phyloP scores from a whole-genome alignment of 2,329 filamentous ascomycete species.

The Aspergillus brasiliensis region DNA sequence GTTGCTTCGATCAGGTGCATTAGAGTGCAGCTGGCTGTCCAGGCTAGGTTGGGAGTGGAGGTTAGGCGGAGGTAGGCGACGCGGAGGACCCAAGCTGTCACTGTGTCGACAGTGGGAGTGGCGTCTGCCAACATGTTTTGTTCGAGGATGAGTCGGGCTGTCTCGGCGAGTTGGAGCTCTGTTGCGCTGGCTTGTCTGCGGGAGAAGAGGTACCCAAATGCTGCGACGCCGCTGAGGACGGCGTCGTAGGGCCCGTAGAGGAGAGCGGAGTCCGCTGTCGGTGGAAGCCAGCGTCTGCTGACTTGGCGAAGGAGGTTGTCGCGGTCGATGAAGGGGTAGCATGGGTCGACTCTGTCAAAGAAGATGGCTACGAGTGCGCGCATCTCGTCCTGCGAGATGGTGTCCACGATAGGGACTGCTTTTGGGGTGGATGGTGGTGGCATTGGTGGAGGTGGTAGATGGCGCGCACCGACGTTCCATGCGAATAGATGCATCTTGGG shows the following conservation, averaged over 20 bases:
- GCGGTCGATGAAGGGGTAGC: slow-evolving; percentile 54
- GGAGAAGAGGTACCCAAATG: slow-evolving; percentile 57
- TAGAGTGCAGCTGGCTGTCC: slow-evolving; percentile 59
- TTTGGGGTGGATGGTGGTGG: slow-evolving; percentile 12
- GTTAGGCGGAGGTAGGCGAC: slow-evolving; percentile 57
- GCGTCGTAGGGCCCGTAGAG: slow-evolving; percentile 45
- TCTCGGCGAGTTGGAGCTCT: slow-evolving; percentile 52
- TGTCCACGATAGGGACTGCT: slow-evolving; percentile 46
- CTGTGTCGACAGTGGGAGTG: slow-evolving; percentile 30
- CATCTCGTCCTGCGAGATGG: slow-evolving; percentile 54
- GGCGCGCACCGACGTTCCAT: slow-evolving; percentile 53
- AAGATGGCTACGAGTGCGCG: slow-evolving; percentile 49
- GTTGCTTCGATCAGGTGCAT: slow-evolving; percentile 63
- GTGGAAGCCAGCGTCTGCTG: slow-evolving; percentile 32
- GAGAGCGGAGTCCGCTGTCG: slow-evolving; percentile 18
- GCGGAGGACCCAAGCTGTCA: slow-evolving; percentile 55
- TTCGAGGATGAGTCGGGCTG: slow-evolving; percentile 52
- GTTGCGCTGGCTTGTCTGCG: slow-evolving; percentile 42
- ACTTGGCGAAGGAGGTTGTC: slow-evolving; percentile 30
- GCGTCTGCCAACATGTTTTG: slow-evolving; percentile 34
- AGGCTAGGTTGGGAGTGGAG: slow-evolving; percentile 54
- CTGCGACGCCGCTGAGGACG: slow-evolving; percentile 58
- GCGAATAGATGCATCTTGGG: slow-evolving; percentile 59
- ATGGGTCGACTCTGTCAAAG: slow-evolving; percentile 56
- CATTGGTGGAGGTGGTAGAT: slow-evolving; percentile 11